Conservation (phyloP, 192 early-diverging fungal genomes). For the Mycoemilia scoparia region DNA sequence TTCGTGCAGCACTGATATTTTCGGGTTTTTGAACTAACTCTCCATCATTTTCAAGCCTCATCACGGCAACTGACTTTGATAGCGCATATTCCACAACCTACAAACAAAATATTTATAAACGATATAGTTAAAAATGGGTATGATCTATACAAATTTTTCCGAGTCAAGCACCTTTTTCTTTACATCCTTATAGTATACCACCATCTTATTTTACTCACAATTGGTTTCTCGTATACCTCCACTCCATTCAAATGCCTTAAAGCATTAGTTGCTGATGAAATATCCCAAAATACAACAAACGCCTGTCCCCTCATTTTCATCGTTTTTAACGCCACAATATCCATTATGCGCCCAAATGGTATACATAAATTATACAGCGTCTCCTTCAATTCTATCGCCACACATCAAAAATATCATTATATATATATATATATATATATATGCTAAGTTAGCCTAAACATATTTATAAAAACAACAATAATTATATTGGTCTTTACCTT, state of each 20-base stretch:
- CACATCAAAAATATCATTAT: too few species aligned
- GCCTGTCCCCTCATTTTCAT: slow-evolving; percentile 83
- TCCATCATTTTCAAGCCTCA: slow-evolving; percentile 4
- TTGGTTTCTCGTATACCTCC: slow-evolving; percentile 56
- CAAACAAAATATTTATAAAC: slow-evolving; percentile 16
- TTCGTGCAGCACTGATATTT: too few species aligned
- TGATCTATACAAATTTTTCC: slow-evolving; percentile 9
- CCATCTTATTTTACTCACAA: slow-evolving; percentile 36
- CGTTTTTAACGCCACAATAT: slow-evolving; percentile 71
- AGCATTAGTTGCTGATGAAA: slow-evolving; percentile 70
- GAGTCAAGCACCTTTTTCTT: slow-evolving; percentile 28
- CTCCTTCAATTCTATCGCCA: too few species aligned
- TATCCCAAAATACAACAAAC: slow-evolving; percentile 73
- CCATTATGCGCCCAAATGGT: slow-evolving; percentile 67
- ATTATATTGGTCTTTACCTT: too few species aligned
- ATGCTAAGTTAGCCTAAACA: too few species aligned
- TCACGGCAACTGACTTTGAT: slow-evolving; percentile 3
- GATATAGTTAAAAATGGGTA: slow-evolving; percentile 15
- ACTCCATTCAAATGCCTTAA: slow-evolving; percentile 77
- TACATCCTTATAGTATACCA: too few species aligned
- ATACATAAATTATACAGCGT: slow-evolving; percentile 84
- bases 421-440: too few species aligned
- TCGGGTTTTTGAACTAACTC: too few species aligned
- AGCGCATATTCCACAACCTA: neutral
- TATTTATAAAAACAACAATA: too few species aligned